Conservation (phyloP, 306 rosid species). For the Dalbergia oliveri region DNA sequence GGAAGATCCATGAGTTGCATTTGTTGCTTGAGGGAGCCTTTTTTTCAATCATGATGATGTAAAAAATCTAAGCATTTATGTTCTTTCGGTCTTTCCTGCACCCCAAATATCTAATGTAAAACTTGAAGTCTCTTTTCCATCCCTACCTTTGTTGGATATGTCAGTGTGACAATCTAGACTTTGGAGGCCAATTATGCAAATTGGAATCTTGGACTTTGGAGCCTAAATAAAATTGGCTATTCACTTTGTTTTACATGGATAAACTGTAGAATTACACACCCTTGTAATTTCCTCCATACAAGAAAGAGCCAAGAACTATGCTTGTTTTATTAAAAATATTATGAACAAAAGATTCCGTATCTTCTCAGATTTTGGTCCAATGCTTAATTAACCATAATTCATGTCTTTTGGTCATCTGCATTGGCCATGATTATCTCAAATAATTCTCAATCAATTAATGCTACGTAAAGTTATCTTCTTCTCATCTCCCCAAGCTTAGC, state of each 20-base stretch:
- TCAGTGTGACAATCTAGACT: constrained; percentile 24
- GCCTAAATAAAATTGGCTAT: constrained; percentile 31
- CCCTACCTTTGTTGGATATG: background rate
- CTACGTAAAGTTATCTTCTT: constrained; percentile 15
- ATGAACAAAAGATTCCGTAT: constrained; percentile 22
- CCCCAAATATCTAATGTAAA: constrained; percentile 23
- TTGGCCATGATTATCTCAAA: constrained; percentile 41
- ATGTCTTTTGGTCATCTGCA: constrained; percentile 46
- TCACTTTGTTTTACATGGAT: constrained; percentile 13
- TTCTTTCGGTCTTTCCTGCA: constrained; percentile 8
- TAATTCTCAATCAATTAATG: constrained; percentile 42
- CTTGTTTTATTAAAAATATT: constrained; percentile 18
- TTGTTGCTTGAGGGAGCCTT: constrained; percentile 26
- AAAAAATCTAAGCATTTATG: constrained; percentile 28
- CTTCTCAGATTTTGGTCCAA: constrained; percentile 58
- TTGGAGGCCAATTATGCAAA: constrained; percentile 27
- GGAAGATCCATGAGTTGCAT: constrained; percentile 44
- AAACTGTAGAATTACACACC: constrained; percentile 30
- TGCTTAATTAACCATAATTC: constrained; percentile 26
- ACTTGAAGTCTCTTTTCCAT: constrained; percentile 31
- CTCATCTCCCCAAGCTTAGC: constrained; percentile 6
- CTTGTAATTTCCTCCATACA: constrained; percentile 13
- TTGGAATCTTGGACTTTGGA: constrained; percentile 27
- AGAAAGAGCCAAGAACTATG: constrained; percentile 41
- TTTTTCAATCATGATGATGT: constrained; percentile 34